These are phyloP conservation scores for Arthrobotrys musiformis DNA, from an alignment of 2,329 filamentous ascomycete genomes.

Conservation along the genomic window DNA sequence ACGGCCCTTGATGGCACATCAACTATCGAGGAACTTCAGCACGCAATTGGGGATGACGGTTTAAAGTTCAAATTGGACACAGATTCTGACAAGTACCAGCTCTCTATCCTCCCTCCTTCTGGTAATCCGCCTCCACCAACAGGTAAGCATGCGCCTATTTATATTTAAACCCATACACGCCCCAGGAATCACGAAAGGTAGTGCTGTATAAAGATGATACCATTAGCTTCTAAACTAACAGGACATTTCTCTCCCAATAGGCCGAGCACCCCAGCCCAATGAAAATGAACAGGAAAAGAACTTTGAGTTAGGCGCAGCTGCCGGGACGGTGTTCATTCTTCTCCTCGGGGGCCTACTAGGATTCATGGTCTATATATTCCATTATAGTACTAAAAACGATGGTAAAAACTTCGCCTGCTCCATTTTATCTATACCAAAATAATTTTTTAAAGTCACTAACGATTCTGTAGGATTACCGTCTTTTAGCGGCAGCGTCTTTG, in stretches of 20 bases:
- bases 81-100: background rate
- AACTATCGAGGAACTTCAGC: constrained; percentile 11
- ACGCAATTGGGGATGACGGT: constrained; percentile 6
- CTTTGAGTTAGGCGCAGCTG: constrained; percentile 26
- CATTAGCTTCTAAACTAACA: background rate
- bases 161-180: too few species aligned
- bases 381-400: constrained; percentile 38
- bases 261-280: background rate
- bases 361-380: constrained; percentile 39
- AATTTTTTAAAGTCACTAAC: too few species aligned
- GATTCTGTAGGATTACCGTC: constrained; percentile 61
- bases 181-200: too few species aligned
- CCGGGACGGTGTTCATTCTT: constrained; percentile 32
- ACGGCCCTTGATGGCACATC: constrained; percentile 48
- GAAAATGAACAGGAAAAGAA: constrained; percentile 40
- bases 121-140: background rate
- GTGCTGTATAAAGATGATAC: background rate
- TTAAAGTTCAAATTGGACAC: constrained; percentile 21
- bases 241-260: background rate
- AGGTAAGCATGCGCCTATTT: background rate
- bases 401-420: too few species aligned
- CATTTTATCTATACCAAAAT: too few species aligned
- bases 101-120: background rate
- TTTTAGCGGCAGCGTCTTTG: constrained; percentile 61
- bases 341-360: constrained; percentile 6